Evolutionary conservation across 2,329 filamentous ascomycete genomes (phyloP), one percentile per base, ranked within the genome.

Genomic region (Xylaria sp.): DNA sequence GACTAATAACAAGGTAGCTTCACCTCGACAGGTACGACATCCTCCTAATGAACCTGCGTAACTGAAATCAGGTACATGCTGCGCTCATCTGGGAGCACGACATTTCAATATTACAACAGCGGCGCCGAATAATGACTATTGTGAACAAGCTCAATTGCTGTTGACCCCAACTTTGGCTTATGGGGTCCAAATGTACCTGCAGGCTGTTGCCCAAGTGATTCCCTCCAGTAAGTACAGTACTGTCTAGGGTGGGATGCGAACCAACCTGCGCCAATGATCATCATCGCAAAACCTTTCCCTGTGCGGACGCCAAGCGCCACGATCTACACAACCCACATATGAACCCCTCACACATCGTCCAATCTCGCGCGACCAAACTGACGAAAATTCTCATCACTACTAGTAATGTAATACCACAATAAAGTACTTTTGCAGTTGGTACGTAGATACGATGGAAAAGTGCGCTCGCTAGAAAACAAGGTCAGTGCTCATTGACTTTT

Each of bases 221-320:
- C 3, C 31, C 20, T 13, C 18, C 13, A 2, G 20, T 36, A 28
- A 2, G 20, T 36, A 28, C 51, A 28, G 43, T 20, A n/a, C 43
- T 46, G 46, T 36, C 10, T 9, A n/a, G n/a, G 5, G 31, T n/a
- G 49, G 12, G 13, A 58, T 49, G 46, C 36, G 36, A 52, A 25
- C 52, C 41, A 31, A 28, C 12, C 39, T 41, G 33, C 28, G 18
- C 2, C 7, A 62, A 9, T 57, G 51, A 41, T 33, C 57, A 25
- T 57, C 56, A 48, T 69, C 67, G 67, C 67, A 69, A 69, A 69
- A 41, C 60, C 60, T 41, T 64, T 57, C 67, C 64, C 28, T 23
- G 54, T 46, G 7, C 33, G 62, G 66, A 48, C 48, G 67, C 67
- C 67, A 69, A 66, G 67, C 51, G 57, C 48, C 36, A 25, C 36